phyloP scores from a whole-genome alignment of 805 yeast species.

The Yarrowia hollandica region DNA sequence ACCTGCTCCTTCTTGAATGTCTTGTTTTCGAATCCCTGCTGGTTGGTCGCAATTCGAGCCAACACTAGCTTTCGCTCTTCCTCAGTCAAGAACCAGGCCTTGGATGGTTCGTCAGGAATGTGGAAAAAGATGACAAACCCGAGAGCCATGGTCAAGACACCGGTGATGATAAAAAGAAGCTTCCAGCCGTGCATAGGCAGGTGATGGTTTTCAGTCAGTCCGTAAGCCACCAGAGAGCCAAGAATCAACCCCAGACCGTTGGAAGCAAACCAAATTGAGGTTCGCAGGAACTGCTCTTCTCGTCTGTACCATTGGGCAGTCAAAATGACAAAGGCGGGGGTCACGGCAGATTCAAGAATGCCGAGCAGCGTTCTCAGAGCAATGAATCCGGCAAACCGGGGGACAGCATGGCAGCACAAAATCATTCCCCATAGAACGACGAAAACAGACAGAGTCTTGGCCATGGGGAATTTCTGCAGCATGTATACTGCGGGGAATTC shows the following conservation, averaged over 20 bases:
- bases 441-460: conserved; percentile 51
- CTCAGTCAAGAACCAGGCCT: conserved; percentile 50
- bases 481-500: conserved; percentile 51
- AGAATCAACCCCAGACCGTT: conserved; percentile 50
- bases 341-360: conserved; percentile 52
- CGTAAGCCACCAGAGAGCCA: conserved; percentile 56
- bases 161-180: conserved; percentile 56
- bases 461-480: conserved; percentile 59
- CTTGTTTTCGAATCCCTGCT: conserved; percentile 58
- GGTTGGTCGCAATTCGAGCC: conserved; percentile 54
- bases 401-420: conserved; percentile 51
- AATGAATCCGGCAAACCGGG: conserved; percentile 50
- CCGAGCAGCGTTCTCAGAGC: conserved; percentile 54
- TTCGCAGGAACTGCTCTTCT: conserved; percentile 49
- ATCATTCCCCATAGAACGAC: conserved; percentile 62
- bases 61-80: conserved; percentile 51
- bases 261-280: conserved; percentile 47
- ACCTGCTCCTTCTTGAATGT: conserved; percentile 56
- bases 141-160: conserved; percentile 52
- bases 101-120: conserved; percentile 56
- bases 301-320: conserved; percentile 60
- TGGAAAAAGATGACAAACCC: conserved; percentile 36
- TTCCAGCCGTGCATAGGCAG: conserved; percentile 51
- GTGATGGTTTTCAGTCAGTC: conserved; percentile 42
- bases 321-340: conserved; percentile 58